These are phyloP conservation scores for Cordyceps tenuipes DNA, from an alignment of 2,329 filamentous ascomycete species.

Conservation along the genomic window DNA sequence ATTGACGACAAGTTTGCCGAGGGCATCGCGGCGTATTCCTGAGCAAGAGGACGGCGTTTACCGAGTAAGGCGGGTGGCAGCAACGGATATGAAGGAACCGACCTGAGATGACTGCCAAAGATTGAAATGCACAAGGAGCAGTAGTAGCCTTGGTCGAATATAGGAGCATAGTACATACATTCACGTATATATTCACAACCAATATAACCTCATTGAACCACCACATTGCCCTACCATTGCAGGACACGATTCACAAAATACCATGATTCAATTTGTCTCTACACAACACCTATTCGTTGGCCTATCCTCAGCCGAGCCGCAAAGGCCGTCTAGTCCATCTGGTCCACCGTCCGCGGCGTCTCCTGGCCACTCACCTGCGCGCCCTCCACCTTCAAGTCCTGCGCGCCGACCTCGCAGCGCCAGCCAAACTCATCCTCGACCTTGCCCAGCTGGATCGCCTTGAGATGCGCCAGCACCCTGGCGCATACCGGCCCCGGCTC, in stretches of 20 bases:
- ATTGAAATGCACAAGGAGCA: background rate
- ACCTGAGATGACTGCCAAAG: background rate
- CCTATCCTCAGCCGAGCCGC: background rate
- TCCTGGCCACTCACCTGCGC: constrained; percentile 16
- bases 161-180: background rate
- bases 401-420: constrained; percentile 43
- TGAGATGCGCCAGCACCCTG: constrained; percentile 65
- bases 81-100: background rate
- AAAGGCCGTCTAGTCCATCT: constrained; percentile 22
- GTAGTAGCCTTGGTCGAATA: background rate
- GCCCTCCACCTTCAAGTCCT: constrained; percentile 35
- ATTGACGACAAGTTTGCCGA: constrained; percentile 31
- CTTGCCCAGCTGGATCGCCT: constrained; percentile 80
- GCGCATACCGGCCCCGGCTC: constrained; percentile 67
- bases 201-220: background rate
- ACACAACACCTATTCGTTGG: too few species aligned
- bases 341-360: constrained; percentile 22
- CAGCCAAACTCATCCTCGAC: constrained; percentile 70
- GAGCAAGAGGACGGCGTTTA: background rate
- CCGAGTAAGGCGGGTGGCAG: background rate
- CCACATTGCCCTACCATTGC: too few species aligned
- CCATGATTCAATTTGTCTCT: too few species aligned
- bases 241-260: too few species aligned
- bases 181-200: constrained; percentile 1
- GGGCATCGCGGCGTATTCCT: constrained; percentile 26